Evolutionary conservation across 140 eudicot genomes (phyloP).

Genomic region (Senecio squalidus): DNA sequence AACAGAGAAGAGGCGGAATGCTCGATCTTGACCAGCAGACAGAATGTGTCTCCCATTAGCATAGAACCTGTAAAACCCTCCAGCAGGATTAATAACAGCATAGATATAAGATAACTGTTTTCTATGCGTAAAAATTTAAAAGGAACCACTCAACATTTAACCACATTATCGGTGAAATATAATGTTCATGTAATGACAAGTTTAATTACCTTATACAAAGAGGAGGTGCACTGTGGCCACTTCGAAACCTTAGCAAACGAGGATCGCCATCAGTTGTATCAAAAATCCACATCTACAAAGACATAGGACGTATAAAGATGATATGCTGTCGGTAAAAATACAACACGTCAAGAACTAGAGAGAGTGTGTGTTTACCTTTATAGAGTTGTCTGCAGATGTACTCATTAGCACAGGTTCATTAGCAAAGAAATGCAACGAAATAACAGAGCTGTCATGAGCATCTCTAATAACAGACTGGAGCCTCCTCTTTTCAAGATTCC

Average conservation of each 20-base stretch:
- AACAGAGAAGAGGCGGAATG: constrained; percentile 94
- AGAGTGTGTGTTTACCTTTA: constrained; percentile 41
- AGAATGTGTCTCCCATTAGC: constrained; percentile 95
- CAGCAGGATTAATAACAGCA: constrained; percentile 13
- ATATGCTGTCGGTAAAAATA: too few relatives aligned
- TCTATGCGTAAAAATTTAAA: background rate
- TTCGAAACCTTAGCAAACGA: constrained; percentile 82
- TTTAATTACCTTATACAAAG: constrained; percentile 60
- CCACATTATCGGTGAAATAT: background rate
- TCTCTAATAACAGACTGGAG: constrained; percentile 82
- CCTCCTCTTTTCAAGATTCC: constrained; percentile 96
- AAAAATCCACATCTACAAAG: constrained; percentile 85
- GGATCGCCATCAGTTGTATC: constrained; percentile 95
- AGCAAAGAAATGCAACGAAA: constrained; percentile 82
- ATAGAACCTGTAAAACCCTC: constrained; percentile 50
- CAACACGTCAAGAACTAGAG: background rate
- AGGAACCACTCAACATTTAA: background rate
- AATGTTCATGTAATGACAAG: background rate
- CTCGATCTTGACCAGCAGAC: constrained; percentile 99
- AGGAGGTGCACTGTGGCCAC: constrained; percentile 99
- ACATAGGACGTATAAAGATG: background rate
- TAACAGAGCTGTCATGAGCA: constrained; percentile 83
- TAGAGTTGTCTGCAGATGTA: constrained; percentile 87
- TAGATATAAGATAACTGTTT: background rate
- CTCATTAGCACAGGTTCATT: constrained; percentile 96